phyloP scores from a whole-genome alignment of 805 yeast genomes.

The Candida manassasensis region DNA sequence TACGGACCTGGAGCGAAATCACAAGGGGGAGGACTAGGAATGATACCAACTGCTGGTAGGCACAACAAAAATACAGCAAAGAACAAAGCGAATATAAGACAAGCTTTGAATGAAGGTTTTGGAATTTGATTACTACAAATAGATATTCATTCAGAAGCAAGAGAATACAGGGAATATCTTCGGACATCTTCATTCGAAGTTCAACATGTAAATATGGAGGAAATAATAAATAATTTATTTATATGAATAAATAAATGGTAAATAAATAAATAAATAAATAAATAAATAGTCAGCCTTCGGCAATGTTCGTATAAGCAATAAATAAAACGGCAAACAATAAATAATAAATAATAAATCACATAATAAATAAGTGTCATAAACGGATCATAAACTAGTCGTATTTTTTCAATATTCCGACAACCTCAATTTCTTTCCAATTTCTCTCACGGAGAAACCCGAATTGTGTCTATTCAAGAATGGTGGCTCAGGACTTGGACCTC shows the following conservation, averaged over 20 bases:
- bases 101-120: conserved; percentile 64
- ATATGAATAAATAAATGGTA: conserved; percentile 7
- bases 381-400: neutral
- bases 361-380: conserved; percentile 2
- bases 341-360: conserved; percentile 3
- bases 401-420: conserved; percentile 52
- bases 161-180: too few relatives aligned
- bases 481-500: conserved; percentile 59
- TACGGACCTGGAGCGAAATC: neutral
- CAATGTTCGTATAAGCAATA: conserved; percentile 10
- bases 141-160: neutral
- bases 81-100: conserved; percentile 55
- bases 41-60: conserved; percentile 42
- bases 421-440: conserved; percentile 61
- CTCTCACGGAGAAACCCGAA: conserved; percentile 42
- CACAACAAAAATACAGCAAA: conserved; percentile 35
- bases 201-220: too few relatives aligned
- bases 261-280: conserved; percentile 10
- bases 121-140: conserved; percentile 29
- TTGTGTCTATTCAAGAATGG: conserved; percentile 36
- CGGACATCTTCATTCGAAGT: too few relatives aligned
- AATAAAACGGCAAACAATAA: conserved; percentile 7
- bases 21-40: conserved; percentile 8
- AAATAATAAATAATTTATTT: too few relatives aligned
- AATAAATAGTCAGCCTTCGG: conserved; percentile 10